Base-by-base conservation (phyloP, 441 rosid species). In the Euphorbia celastroides region DNA sequence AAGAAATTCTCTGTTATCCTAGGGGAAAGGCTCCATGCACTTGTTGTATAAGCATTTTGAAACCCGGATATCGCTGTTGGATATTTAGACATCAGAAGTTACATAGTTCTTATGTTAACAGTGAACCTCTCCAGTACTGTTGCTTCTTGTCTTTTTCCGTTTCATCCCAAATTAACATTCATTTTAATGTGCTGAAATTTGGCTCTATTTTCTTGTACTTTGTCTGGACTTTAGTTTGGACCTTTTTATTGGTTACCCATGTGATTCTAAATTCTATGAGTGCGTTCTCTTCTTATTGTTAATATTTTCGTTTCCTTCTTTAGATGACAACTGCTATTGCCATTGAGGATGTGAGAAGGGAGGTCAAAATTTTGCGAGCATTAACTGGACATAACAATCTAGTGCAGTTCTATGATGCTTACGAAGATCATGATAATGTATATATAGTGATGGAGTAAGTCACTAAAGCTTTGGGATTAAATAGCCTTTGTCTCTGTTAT, bases 241-340 rank as follows among this genome's bases (percentile, higher is more conserved):
- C 2, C 6, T 12, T 65, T 52, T 51, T 32, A n/a, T 34, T 30
- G 32, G 51, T 42, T n/a, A 32, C 13, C 46, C 59, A 36, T 23
- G 22, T 7, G n/a, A 12, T 23, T 34, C 38, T n/a, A n/a, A n/a
- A n/a, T n/a, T 13, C 14, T 69, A 51, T 38, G 28, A 54, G 7
- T 52, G 31, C 26, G 16, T 52, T 51, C 34, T 17, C 22, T 38
- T 62, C 36, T 64, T 32, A 32, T 41, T 69, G 2, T 65, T 61
- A 28, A n/a, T 8, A 7, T 70, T 71, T 57, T 68, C 22, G n/a
- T 19, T 42, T 70, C 67, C 74, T 57, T 69, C 67, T 41, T 75
- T 78, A 91, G 99, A 93, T 93, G 97, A 93, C 95, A 3, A 93
- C 99, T 11, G 96, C 96, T 27, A 93, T 93, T 79, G 93, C 99